phyloP scores from a whole-genome alignment of 2,329 filamentous ascomycete genomes.

The Cercospora brassicicola region DNA sequence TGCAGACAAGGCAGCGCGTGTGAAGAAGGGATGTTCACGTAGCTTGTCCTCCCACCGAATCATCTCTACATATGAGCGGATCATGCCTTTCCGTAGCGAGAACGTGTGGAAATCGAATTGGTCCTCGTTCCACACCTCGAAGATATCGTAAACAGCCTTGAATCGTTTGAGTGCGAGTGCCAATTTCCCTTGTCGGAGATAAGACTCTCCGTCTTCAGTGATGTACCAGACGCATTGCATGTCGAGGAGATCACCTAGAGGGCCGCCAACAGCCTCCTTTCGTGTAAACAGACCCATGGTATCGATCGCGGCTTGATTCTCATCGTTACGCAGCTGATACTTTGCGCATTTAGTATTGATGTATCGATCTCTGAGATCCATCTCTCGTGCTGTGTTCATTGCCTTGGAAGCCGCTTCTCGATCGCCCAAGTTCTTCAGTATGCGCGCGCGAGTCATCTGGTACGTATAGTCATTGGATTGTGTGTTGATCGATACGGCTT shows the following conservation, averaged over 20 bases:
- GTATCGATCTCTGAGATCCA: constrained; percentile 89
- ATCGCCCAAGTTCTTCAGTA: constrained; percentile 88
- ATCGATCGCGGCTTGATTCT: constrained; percentile 80
- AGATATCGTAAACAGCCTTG: constrained; percentile 84
- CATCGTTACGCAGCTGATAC: constrained; percentile 89
- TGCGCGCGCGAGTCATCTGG: constrained; percentile 90
- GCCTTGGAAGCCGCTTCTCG: constrained; percentile 74
- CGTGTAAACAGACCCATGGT: constrained; percentile 94
- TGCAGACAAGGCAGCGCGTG: constrained; percentile 76
- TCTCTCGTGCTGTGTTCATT: constrained; percentile 82
- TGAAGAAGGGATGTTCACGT: constrained; percentile 90
- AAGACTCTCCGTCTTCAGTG: constrained; percentile 90
- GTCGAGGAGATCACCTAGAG: constrained; percentile 85
- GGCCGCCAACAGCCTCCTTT: constrained; percentile 82
- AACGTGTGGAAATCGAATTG: constrained; percentile 99
- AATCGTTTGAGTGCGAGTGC: constrained; percentile 90
- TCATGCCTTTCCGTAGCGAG: constrained; percentile 93
- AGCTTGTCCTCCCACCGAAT: constrained; percentile 91
- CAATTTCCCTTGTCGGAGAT: constrained; percentile 75
- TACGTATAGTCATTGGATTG: constrained; percentile 88
- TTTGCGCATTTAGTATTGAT: constrained; percentile 99
- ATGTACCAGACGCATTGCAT: constrained; percentile 99
- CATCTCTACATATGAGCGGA: constrained; percentile 94
- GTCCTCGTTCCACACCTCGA: constrained; percentile 96
- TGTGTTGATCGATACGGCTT: constrained; percentile 75